Evolutionary conservation across 768 basidiomycete species (phyloP), one percentile per base, ranked within the genome.

Genomic region (Russula dissimulans): DNA sequence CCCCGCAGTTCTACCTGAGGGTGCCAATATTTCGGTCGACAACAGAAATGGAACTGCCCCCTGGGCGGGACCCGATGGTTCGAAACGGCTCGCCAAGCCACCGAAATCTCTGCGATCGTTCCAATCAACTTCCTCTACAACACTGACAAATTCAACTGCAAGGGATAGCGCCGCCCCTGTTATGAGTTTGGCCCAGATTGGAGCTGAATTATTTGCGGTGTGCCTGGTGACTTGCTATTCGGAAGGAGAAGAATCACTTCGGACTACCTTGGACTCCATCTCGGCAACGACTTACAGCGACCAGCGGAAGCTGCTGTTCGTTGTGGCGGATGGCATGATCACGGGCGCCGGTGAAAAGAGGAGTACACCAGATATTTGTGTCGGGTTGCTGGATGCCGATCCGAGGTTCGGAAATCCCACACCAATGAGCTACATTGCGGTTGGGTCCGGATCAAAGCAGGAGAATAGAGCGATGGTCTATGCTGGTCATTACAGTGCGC

Each of bases 281-380:
- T 95, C 95, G 0, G 74, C 74, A 42, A 97, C 97, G 4, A 86
- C 80, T 4, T 99, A 98, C 71, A 91, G 92, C 5, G 97, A 98
- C 73, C 77, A 83, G 44, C 80, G 97, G 60, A 99, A 99, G 70
- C 77, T 99, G 22, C 72, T 99, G 50, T 95, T 97, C 71, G 78
- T 99, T 58, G 88, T 99, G 11, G 94, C 94, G 49, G 97, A 99
- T 71, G 97, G 97, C 1, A 97, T 99, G 92, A 94, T 99, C 65
- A 98, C 95, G 0, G 97, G 97, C 38, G 88, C 87, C 4, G 97
- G 97, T 39, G 97, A 98, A 78, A 95, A 94, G 75, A 79, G 77
- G 67, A 94, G 91, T 63, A 99, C 97, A 7, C 97, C 97, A 7
- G 97, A 99, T 71, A 94, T 93, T 48, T 98, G 95, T 69, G 95